phyloP scores from a whole-genome alignment of 2,329 filamentous ascomycete genomes.

The Thermothelomyces thermophilus region DNA sequence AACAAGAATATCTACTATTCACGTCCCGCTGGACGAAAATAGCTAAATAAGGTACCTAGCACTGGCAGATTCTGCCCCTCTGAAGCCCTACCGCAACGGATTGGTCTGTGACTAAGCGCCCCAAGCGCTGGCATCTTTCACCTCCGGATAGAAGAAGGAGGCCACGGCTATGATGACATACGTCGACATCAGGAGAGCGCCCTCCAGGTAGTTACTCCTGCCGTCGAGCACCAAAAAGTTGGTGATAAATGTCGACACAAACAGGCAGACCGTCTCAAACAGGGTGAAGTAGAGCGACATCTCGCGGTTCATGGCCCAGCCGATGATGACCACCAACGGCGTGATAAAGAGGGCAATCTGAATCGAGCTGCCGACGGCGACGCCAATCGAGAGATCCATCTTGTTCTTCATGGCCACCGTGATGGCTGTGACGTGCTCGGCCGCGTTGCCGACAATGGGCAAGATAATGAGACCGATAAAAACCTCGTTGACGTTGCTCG shows the following conservation, averaged over 20 bases:
- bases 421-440: slow-evolving; percentile 66
- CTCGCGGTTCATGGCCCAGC: slow-evolving; percentile 61
- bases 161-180: slow-evolving; percentile 63
- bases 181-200: slow-evolving; percentile 59
- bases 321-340: slow-evolving; percentile 62
- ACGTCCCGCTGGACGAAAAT: no score
- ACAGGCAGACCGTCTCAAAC: slow-evolving; percentile 83
- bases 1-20: background rate
- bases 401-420: slow-evolving; percentile 68
- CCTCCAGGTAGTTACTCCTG: slow-evolving; percentile 80
- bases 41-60: no score
- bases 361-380: slow-evolving; percentile 64
- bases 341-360: slow-evolving; percentile 68
- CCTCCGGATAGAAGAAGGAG: slow-evolving; percentile 58
- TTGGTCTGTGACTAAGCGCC: slow-evolving; percentile 5
- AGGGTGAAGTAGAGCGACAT: slow-evolving; percentile 81
- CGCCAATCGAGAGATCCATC: slow-evolving; percentile 68
- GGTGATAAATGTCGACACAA: slow-evolving; percentile 77
- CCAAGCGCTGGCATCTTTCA: slow-evolving; percentile 9
- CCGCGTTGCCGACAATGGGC: slow-evolving; percentile 67
- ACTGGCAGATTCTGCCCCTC: no score
- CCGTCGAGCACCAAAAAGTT: slow-evolving; percentile 84
- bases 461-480: slow-evolving; percentile 68
- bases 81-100: no score
- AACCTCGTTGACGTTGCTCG: slow-evolving; percentile 52